Percentiles rank a stretch among this genome's conserved stretches.
Evolutionary conservation across 2,329 filamentous ascomycete genomes (phyloP).

Genomic region (Aureobasidium sp.): DNA sequence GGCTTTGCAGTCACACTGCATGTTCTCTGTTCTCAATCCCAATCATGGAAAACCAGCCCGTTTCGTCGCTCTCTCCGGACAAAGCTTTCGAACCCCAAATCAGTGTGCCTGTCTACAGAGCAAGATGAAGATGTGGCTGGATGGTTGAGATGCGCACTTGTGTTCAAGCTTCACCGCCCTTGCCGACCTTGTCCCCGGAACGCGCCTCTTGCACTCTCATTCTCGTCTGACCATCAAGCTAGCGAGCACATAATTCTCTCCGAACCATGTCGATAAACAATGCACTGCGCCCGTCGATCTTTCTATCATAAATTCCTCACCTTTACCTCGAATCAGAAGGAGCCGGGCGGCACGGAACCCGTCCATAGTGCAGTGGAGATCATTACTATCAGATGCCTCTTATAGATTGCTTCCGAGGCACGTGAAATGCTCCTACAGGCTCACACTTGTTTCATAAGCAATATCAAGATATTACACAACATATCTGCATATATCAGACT

Average conservation of each 20-base stretch:
- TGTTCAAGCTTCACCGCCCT: neutral
- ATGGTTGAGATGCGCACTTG: neutral
- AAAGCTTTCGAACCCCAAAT: too few species aligned
- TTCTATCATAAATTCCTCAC: neutral
- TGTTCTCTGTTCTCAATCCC: too few species aligned
- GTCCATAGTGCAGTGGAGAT: neutral
- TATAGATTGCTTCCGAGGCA: neutral
- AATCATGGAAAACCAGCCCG: too few species aligned
- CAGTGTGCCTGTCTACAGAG: too few species aligned
- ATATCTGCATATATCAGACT: neutral
- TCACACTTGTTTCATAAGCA: neutral
- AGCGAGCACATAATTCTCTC: neutral
- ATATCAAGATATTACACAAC: slow-evolving; percentile 1
- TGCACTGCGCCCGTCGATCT: neutral
- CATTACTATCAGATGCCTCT: neutral
- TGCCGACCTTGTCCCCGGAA: neutral
- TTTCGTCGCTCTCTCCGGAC: too few species aligned
- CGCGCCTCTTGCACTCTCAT: neutral
- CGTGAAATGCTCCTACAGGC: neutral
- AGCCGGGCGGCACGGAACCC: neutral
- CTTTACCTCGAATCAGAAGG: neutral
- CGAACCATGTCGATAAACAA: neutral
- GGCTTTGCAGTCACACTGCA: too few species aligned
- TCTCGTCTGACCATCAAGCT: neutral
- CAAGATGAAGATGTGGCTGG: neutral